Evolutionary conservation across 2,329 filamentous ascomycete species (phyloP), one percentile per base, ranked within the genome.

Genomic region (Aspergillus fischeri): DNA sequence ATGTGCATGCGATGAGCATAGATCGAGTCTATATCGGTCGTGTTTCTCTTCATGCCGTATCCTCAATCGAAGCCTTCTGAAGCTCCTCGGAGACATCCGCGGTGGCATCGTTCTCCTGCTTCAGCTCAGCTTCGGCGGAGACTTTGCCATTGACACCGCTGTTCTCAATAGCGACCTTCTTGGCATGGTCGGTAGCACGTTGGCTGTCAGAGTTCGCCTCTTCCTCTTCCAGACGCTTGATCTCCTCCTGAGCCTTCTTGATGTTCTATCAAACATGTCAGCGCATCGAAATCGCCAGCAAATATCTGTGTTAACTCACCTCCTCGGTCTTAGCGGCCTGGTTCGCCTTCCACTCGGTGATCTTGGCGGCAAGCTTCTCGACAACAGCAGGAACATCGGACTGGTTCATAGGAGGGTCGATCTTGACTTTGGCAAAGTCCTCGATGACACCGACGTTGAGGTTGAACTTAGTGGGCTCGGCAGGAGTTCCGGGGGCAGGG

Each of bases 171-270:
- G 81, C 77, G 21, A 78, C 77, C 72, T 85, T 84, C 73, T 81
- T 81, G 28, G 76, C 77, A n/a, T 73, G 73, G 50, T 82, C 81
- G 78, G 81, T 64, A 74, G 71, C 41, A 71, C 77, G 57, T 50
- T 58, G 64, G 73, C 77, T 61, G 75, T 77, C 48, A 77, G 76
- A 62, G 81, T 81, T 60, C 63, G 83, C 80, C 55, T 87, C 86
- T 73, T 97, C 93, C 55, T 82, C 79, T 66, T 87, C 85, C 47
- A 97, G 85, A 65, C 87, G 87, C 73, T 92, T 91, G 62, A 99
- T 95, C 76, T 97, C 92, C 77, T 93, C 93, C 81, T 96, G 89
- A 60, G 94, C 94, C 78, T 97, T 96, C 63, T 91, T 90, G 60
- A 97, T 88, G 82, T 99, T 99, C 94, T 97, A 69, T 28, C 70